Evolutionary conservation across 306 rosid genomes (phyloP), one percentile per base, ranked within the genome.

Genomic region (Quercus cerris): DNA sequence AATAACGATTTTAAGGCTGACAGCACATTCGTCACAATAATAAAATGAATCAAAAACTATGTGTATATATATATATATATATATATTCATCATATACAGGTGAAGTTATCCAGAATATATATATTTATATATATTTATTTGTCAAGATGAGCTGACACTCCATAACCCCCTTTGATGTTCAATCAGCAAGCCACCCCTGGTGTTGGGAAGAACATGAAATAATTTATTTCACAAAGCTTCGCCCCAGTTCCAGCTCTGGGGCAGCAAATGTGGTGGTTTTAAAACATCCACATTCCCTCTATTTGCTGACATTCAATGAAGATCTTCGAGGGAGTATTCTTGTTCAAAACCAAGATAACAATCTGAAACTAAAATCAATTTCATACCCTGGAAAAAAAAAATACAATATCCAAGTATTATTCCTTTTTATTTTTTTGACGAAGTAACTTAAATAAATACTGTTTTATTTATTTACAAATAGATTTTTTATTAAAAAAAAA

Each of bases 341-440:
- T 87, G 97, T 56, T 93, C 93, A 18, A 90, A 95, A 56, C 94
- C 93, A 78, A 95, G n/a, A 85, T 95, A 95, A 79, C 96, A 95
- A 90, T 95, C 99, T 3, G 99, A 95, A 75, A 95, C 90, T 69
- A 94, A 66, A 68, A 87, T 80, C 86, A 95, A 70, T 86, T 90
- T 93, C 86, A 91, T 67, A 44, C 85, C 98, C 97, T 90, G 94
- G 33, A 81, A 73, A 82, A 78, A 4, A 73, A 15, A 38, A 9
- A 33, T 13, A 70, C 46, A 20, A 41, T 19, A 49, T 49, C 17
- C 54, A 49, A 49, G 54, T 49, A 13, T 49, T 49, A 49, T 3
- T 49, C 54, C 15, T 49, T 49, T 10, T 18, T 41, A 41, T 4
- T 9, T 30, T 30, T 41, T 31, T 49, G 62, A 27, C 54, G 63